These are phyloP conservation scores for Kockovaella imperatae DNA, from an alignment of 768 basidiomycete species.

Conservation along the genomic window DNA sequence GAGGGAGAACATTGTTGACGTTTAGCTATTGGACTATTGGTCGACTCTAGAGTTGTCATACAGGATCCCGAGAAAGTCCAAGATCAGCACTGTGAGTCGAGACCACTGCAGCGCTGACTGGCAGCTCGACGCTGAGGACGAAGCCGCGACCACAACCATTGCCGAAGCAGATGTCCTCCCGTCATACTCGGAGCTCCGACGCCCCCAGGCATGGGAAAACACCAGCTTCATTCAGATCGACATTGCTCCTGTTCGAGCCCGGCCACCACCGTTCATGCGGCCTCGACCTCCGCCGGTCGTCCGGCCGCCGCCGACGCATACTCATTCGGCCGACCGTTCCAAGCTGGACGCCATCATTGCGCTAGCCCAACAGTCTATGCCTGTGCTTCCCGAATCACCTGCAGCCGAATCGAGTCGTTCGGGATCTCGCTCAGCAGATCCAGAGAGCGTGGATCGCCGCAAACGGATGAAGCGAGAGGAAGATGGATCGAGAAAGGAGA, in stretches of 20 bases:
- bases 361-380: constrained; percentile 37
- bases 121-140: constrained; percentile 38
- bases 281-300: constrained; percentile 19
- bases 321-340: constrained; percentile 15
- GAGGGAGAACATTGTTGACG: neutral
- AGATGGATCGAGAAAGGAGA: constrained; percentile 52
- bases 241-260: constrained; percentile 28
- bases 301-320: constrained; percentile 5
- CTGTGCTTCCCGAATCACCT: neutral
- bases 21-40: constrained; percentile 74
- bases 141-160: constrained; percentile 35
- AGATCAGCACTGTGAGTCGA: constrained; percentile 25
- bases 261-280: constrained; percentile 23
- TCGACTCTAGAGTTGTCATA: constrained; percentile 51
- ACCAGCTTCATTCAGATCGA: constrained; percentile 17
- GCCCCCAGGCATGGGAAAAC: constrained; percentile 31
- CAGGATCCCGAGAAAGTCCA: constrained; percentile 27
- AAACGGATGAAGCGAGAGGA: constrained; percentile 21
- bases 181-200: constrained; percentile 10
- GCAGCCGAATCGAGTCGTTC: constrained; percentile 20
- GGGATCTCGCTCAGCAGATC: constrained; percentile 16
- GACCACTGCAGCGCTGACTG: constrained; percentile 51
- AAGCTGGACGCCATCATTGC: constrained; percentile 46
- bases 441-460: constrained; percentile 9
- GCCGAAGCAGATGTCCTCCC: constrained; percentile 20